Evolutionary conservation across 495 filamentous ascomycete species (phyloP), one percentile per base, ranked within the genome.

Genomic region (Lasiosphaeris hirsuta): DNA sequence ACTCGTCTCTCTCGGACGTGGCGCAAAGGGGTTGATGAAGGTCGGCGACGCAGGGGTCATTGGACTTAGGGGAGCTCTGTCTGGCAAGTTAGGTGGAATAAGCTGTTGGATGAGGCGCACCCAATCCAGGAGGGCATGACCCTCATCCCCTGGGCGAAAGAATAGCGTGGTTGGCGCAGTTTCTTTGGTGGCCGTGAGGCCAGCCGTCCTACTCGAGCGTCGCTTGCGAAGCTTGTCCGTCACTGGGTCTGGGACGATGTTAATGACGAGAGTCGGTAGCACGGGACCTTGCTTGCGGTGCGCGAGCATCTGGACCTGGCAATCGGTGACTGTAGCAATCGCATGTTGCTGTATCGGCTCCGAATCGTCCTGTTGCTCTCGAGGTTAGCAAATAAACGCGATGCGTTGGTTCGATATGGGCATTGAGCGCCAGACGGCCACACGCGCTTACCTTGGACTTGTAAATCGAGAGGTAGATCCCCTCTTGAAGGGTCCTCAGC

Each of bases 161-260:
- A 71, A 71, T 4, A 80, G 58, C 3, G 69, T 73, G 4, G 67
- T 69, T 5, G 76, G 72, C 18, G 68, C 62, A 1, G 69, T 63
- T 10, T 79, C 77, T 59, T 72, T 79, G 37, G 64, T 63, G 5
- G 73, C 60, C 15, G 70, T 73, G 14, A 84, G 62, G 9, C 75
- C 75, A n/a, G 74, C 73, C 7, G 81, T 78, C 48, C 81, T 72
- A 56, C 81, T 84, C 57, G 81, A 84, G 54, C 81, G 73, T 19
- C 81, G 75, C 62, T 82, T 84, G 37, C 79, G 75, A 54, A 78
- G 63, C 56, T 81, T 81, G 47, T 84, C 80, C 19, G 74, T 66
- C 7, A 64, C 54, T 1, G 79, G 74, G 63, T 81, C 79, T 10
- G 76, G 77, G 14, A 78, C 72, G 50, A 84, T 66, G 58, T 77